Conservation (phyloP, 2,329 filamentous ascomycete genomes). For the Cadophora sp. region DNA sequence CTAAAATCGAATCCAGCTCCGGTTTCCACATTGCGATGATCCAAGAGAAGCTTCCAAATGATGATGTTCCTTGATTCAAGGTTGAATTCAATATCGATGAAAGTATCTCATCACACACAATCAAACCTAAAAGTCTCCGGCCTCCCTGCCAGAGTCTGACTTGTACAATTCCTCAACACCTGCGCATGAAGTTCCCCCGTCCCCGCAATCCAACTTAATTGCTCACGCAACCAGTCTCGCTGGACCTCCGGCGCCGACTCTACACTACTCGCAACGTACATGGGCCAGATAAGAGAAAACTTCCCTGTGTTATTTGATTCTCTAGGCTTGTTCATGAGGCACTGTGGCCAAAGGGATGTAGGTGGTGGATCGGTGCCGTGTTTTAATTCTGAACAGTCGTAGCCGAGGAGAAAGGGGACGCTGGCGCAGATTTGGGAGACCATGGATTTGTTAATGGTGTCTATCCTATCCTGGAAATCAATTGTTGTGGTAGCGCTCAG, state of each 20-base stretch:
- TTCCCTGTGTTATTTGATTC: conserved; percentile 18
- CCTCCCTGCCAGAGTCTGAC: conserved; percentile 25
- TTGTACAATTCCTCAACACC: conserved; percentile 15
- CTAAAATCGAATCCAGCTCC: too few species aligned
- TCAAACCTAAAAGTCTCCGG: conserved; percentile 29
- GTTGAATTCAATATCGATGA: too few species aligned
- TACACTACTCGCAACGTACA: conserved; percentile 26
- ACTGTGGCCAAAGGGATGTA: conserved; percentile 26
- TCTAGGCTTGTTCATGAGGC: conserved; percentile 6
- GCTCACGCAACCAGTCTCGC: conserved; percentile 26
- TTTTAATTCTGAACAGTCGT: conserved; percentile 29
- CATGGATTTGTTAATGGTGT: conserved; percentile 16
- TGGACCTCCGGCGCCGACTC: conserved; percentile 21
- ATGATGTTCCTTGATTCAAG: too few species aligned
- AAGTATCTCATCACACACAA: conserved; percentile 24
- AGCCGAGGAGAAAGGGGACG: conserved; percentile 29
- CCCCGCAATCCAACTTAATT: conserved; percentile 26
- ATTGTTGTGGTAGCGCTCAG: neutral
- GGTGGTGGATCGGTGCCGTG: neutral
- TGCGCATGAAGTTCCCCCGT: conserved; percentile 25
- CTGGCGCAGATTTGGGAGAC: conserved; percentile 29
- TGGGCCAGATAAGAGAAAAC: conserved; percentile 33
- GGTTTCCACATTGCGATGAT: neutral
- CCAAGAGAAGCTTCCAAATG: too few species aligned
- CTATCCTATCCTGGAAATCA: neutral